These are phyloP conservation scores for Wickerhamomyces bovis DNA, from an alignment of 805 yeast genomes.

Conservation along the genomic window DNA sequence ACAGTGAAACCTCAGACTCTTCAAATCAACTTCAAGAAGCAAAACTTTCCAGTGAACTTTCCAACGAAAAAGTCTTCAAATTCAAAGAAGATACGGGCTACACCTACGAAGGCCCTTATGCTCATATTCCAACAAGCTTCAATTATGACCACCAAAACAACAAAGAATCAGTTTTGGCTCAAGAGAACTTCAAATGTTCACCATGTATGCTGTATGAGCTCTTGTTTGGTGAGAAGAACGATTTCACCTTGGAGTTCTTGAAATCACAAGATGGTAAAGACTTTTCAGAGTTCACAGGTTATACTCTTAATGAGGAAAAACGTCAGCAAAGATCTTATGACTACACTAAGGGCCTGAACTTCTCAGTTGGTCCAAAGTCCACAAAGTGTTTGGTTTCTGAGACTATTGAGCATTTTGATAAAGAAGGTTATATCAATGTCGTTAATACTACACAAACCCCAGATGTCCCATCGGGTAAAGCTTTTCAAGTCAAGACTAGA, in stretches of 20 bases:
- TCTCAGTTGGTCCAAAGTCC: slow-evolving; percentile 88
- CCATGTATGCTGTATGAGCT: slow-evolving; percentile 68
- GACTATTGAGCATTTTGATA: slow-evolving; percentile 48
- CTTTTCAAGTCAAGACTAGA: slow-evolving; percentile 70
- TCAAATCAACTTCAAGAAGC: slow-evolving; percentile 6
- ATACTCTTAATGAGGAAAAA: slow-evolving; percentile 33
- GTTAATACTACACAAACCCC: slow-evolving; percentile 72
- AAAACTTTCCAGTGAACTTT: slow-evolving; percentile 8
- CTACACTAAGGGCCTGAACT: slow-evolving; percentile 71
- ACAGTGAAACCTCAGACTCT: slow-evolving; percentile 12
- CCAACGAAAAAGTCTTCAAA: slow-evolving; percentile 25
- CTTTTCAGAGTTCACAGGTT: slow-evolving; percentile 28
- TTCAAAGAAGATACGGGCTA: slow-evolving; percentile 35
- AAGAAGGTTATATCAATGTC: slow-evolving; percentile 49
- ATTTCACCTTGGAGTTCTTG: slow-evolving; percentile 37
- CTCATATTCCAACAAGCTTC: slow-evolving; percentile 52
- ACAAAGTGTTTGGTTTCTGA: slow-evolving; percentile 71
- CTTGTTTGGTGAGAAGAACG: slow-evolving; percentile 57
- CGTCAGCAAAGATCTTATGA: slow-evolving; percentile 46
- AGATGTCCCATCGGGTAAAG: slow-evolving; percentile 88
- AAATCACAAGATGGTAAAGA: slow-evolving; percentile 33
- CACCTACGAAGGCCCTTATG: slow-evolving; percentile 56
- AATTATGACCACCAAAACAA: slow-evolving; percentile 38
- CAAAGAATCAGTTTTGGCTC: slow-evolving; percentile 48
- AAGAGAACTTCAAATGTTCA: slow-evolving; percentile 57